Base-by-base conservation (phyloP, 1,284 basidiomycete species). In the Paramarasmius palmivorus region DNA sequence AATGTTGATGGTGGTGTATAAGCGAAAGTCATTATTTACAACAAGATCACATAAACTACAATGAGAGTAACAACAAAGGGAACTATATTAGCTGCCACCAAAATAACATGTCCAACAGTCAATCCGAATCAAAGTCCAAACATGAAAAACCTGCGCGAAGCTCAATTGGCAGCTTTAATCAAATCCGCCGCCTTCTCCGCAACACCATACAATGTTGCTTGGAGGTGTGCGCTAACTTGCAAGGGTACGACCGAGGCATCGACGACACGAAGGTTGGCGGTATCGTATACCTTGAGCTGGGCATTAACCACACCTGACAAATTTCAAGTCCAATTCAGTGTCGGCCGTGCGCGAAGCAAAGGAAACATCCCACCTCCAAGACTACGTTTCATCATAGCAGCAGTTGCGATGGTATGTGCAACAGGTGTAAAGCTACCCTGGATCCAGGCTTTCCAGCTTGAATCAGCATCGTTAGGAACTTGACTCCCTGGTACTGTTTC, bases 101-200 rank as follows among this genome's bases (percentile, higher is more conserved):
- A n/a, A n/a, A n/a, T n/a, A n/a, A n/a, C n/a, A n/a, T n/a, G n/a
- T n/a, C n/a, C n/a, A n/a, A n/a, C n/a, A n/a, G n/a, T n/a, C n/a
- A n/a, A n/a, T n/a, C n/a, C n/a, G n/a, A n/a, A n/a, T n/a, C n/a
- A n/a, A n/a, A n/a, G n/a, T n/a, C n/a, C n/a, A n/a, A n/a, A n/a
- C n/a, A n/a, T n/a, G n/a, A n/a, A n/a, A n/a, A n/a, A n/a, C n/a
- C n/a, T n/a, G n/a, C n/a, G n/a, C n/a, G n/a, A n/a, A n/a, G n/a
- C n/a, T 41, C 41, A 55, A 23, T 67, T 61, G 14, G 68, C 59
- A 9, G 73, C 73, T 56, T 76, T 76, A 60, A 75, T 75, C 20
- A 81, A 63, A 50, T 76, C 75, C 19, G 76, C 77, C 58, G 74
- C 78, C 58, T 77, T 78, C 64, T 79, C 77, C 4, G 77, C 77